Base-by-base conservation (phyloP, 129 eudicot species). In the Calendula officinalis region DNA sequence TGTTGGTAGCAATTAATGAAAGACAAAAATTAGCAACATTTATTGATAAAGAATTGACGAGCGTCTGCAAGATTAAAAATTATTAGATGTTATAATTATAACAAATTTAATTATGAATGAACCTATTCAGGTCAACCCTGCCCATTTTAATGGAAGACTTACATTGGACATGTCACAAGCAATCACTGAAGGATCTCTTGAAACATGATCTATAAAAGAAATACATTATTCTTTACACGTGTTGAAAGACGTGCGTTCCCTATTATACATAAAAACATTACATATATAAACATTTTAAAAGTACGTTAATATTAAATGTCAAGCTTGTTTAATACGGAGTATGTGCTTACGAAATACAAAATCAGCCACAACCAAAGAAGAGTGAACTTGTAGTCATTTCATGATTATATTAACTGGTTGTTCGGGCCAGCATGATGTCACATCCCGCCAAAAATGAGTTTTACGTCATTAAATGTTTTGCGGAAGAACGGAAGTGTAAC, bases 161-260 rank as follows among this genome's bases (percentile, higher is more conserved):
- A 87, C 98, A 38, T 78, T 82, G 32, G 98, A 77, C 98, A 91
- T 91, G 75, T 91, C 98, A 69, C 98, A 87, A 40, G 96, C 98
- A 46, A 85, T 85, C 17, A 91, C 98, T 3, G 94, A 91, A 61
- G 98, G 90, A 61, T 87, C 86, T 3, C 79, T 76, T 39, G 98
- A 72, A 68, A 91, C 90, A 37, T 87, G 96, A 79, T 91, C 98
- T 66, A 91, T 59, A 59, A 96, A 91, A n/a, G n/a, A 67, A 62
- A 85, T 63, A 91, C 98, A 69, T 91, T 91, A 64, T 87, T 91
- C 86, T 87, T 76, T 52, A 87, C 94, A 67, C 73, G 77, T 76
- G 55, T 87, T 53, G 94, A 77, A 32, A 91, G 81, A 61, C 90
- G 88, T 52, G 98, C 96, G 79, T 91, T 94, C 67, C 96, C 98